Percentiles rank a stretch among this genome's conserved stretches.
These are phyloP conservation scores for Schizochytrium sp. DNA, from an alignment of 108 stramenopile genomes.

Conservation along the genomic window DNA sequence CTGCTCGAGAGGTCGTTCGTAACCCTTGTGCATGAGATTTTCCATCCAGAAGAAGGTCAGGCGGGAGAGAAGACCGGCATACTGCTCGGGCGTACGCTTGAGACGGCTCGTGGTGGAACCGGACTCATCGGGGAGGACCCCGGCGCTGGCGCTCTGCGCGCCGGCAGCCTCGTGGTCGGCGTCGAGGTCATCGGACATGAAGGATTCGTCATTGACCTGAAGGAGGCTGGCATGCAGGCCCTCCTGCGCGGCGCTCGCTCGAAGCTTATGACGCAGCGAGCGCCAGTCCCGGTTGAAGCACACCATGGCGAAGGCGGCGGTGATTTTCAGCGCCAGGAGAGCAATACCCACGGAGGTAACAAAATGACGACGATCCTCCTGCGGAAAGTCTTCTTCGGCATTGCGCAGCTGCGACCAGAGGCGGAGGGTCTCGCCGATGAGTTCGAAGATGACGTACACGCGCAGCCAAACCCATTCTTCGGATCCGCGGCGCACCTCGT, in stretches of 20 bases:
- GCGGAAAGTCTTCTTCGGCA: not conserved
- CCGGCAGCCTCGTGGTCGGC: not conserved
- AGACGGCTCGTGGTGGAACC: not conserved
- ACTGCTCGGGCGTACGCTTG: slow-evolving; percentile 14
- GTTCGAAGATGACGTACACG: not conserved
- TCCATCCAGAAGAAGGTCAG: slow-evolving; percentile 22
- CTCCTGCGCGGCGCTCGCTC: not conserved
- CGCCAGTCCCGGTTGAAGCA: slow-evolving; percentile 17
- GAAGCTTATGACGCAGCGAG: not conserved
- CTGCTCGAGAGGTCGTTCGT: not conserved
- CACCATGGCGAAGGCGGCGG: not conserved
- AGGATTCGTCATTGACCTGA: not conserved
- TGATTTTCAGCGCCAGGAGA: not conserved
- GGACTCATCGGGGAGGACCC: not conserved
- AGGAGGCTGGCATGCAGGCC: not conserved
- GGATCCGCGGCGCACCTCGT: slow-evolving; percentile 6
- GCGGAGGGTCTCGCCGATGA: not conserved
- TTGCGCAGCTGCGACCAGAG: not conserved
- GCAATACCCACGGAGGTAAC: not conserved
- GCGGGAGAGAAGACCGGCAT: slow-evolving; percentile 18
- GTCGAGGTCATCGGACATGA: not conserved
- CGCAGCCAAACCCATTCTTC: not conserved
- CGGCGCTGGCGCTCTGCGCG: not conserved
- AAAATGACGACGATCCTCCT: not conserved
- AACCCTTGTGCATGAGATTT: not conserved